A percentile compares a stretch with the other conserved stretches of the same genome.
Evolutionary conservation across 192 early-diverging fungal species (phyloP).

Genomic region (Backusella parvicylindrica): DNA sequence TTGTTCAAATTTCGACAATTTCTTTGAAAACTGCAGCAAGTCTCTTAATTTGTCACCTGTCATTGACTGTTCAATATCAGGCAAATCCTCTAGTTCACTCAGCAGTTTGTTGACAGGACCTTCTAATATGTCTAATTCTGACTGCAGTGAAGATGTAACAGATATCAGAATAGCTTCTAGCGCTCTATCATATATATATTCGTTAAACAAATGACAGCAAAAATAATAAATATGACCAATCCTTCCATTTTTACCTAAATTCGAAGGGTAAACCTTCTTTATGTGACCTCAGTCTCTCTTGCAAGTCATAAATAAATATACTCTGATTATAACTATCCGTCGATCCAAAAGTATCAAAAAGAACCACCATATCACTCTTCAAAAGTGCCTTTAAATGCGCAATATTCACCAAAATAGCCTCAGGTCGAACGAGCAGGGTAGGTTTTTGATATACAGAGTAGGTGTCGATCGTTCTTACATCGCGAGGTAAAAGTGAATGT

Average conservation of each 20-base stretch:
- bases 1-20: constrained; percentile 74
- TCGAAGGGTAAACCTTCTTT: constrained; percentile 50
- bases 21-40: constrained; percentile 74
- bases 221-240: background rate
- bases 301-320: constrained; percentile 75
- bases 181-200: constrained; percentile 43
- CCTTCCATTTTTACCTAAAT: constrained; percentile 38
- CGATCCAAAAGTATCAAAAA: constrained; percentile 71
- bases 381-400: constrained; percentile 79
- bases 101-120: constrained; percentile 57
- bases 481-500: constrained; percentile 78
- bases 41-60: constrained; percentile 72
- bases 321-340: constrained; percentile 69
- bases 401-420: constrained; percentile 82
- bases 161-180: constrained; percentile 80
- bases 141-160: constrained; percentile 64
- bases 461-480: constrained; percentile 81
- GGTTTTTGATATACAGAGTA: constrained; percentile 75
- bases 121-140: constrained; percentile 65
- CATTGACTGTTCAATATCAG: constrained; percentile 77
- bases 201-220: background rate
- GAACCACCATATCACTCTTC: constrained; percentile 71
- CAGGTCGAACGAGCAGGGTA: constrained; percentile 75
- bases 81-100: constrained; percentile 59
- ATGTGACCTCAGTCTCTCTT: constrained; percentile 61